Conservation (phyloP, 2,329 filamentous ascomycete genomes). For the Lachnellula suecica region DNA sequence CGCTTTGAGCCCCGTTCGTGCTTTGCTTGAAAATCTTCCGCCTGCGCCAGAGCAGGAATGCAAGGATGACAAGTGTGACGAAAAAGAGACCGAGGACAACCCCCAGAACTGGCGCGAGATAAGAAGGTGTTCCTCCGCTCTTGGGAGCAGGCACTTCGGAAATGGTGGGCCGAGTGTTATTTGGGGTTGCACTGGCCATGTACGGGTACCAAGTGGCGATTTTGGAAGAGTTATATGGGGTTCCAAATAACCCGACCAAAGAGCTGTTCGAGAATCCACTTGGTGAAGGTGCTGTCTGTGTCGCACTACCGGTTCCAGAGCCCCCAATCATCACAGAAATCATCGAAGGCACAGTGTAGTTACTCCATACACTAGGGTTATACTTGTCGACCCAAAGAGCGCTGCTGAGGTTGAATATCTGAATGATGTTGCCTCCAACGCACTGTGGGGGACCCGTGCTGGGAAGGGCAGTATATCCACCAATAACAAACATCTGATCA, state of each 20-base stretch:
- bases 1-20: constrained; percentile 18
- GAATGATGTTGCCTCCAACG: constrained; percentile 51
- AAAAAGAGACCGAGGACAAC: constrained; percentile 60
- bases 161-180: constrained; percentile 7
- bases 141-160: constrained; percentile 8
- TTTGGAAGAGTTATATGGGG: constrained; percentile 53
- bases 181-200: constrained; percentile 15
- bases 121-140: constrained; percentile 44
- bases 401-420: constrained; percentile 72
- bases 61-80: constrained; percentile 50
- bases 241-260: constrained; percentile 54
- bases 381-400: constrained; percentile 70
- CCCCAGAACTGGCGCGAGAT: constrained; percentile 61
- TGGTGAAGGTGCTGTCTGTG: constrained; percentile 60
- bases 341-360: constrained; percentile 65
- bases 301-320: constrained; percentile 58
- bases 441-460: constrained; percentile 38
- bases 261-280: constrained; percentile 51
- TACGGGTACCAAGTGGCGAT: constrained; percentile 64
- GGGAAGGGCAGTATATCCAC: constrained; percentile 53
- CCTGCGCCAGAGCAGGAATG: constrained; percentile 52
- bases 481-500: constrained; percentile 68
- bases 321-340: constrained; percentile 64
- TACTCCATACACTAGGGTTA: constrained; percentile 57
- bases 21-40: constrained; percentile 28